Base-by-base conservation (phyloP, 2,329 filamentous ascomycete species). In the Drechslerella coelobrocha region DNA sequence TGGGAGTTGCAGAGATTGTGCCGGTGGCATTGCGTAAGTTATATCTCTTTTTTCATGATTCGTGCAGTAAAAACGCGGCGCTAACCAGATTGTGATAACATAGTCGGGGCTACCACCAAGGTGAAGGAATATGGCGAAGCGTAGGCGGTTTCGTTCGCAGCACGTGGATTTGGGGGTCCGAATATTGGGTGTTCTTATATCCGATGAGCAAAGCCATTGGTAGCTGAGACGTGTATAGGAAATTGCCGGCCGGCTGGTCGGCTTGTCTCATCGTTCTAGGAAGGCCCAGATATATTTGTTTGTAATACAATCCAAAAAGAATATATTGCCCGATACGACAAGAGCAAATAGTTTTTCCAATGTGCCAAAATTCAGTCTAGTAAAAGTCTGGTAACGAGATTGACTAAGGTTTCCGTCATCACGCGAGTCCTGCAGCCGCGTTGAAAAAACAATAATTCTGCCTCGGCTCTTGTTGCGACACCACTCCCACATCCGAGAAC, bases 1-100 rank as follows among this genome's bases (percentile, higher is more conserved):
- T 90, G 88, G 88, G 90, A 82, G 93, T 99, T 77, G 93, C 89
- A 56, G 94, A 94, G 80, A 97, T 97, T 78, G 93, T 99, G 75
- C 93, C 94, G 62, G 83, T 97, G 79, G 94, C 93, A 50, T 88
- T 97, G 52, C 55, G 68, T 72, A 61, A 65, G 68, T 72, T 65
- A 12, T 5, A 8, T 41, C 19, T 7, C 9, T 8, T 17, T 9
- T 12, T 27, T 51, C 19, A 12, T 45, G 26, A 19, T 23, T 48
- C 6, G 26, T 19, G 21, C 2, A 29, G 17, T 23, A 1, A 14
- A 39, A 51, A 17, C 12, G 6, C 10, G 2, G 7, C n/a, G 34
- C 63, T 68, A 56, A 68, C 34, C 7, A 12, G 17, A 0, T 12
- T 14, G 26, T 41, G 6, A 26, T 24, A 9, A 19, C 27, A 37